A percentile compares a stretch with the other conserved stretches of the same genome.
Evolutionary conservation across 352 stramenopile genomes (phyloP).

Genomic region (Phytophthora fragariae): DNA sequence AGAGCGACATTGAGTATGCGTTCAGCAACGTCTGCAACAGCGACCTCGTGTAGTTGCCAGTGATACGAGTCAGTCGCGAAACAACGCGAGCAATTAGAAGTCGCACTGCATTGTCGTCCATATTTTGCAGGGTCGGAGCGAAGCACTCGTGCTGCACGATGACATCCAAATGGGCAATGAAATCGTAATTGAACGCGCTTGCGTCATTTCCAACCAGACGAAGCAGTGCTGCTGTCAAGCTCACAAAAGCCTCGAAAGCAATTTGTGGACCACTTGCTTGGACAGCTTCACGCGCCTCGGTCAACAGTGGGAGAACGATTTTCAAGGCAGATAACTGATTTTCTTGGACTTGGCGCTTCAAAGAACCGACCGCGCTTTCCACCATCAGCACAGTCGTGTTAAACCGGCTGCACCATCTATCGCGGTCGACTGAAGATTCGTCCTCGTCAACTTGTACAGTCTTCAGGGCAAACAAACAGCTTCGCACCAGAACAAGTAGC

Average conservation of each 20-base stretch:
- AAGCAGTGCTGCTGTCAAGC: constrained; percentile 44
- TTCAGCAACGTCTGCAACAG: constrained; percentile 71
- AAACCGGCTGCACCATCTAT: constrained; percentile 7
- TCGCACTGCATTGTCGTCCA: constrained; percentile 20
- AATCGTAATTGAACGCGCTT: constrained; percentile 42
- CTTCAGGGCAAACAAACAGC: constrained; percentile 25
- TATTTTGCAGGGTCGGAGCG: constrained; percentile 30
- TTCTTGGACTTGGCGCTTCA: constrained; percentile 22
- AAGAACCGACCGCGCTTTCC: constrained; percentile 16
- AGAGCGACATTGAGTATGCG: constrained; percentile 77
- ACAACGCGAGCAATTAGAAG: constrained; percentile 55
- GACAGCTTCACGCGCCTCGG: constrained; percentile 30
- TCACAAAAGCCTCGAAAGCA: constrained; percentile 46
- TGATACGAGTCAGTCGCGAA: constrained; percentile 48
- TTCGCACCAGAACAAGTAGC: constrained; percentile 34
- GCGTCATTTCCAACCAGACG: constrained; percentile 35
- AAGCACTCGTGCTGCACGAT: constrained; percentile 47
- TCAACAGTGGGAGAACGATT: constrained; percentile 32
- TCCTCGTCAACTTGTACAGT: constrained; percentile 5
- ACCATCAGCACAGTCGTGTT: constrained; percentile 31
- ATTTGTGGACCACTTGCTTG: constrained; percentile 13
- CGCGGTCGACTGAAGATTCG: background rate
- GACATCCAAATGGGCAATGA: constrained; percentile 43
- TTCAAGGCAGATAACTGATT: constrained; percentile 25
- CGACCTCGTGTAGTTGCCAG: constrained; percentile 50